phyloP scores from a whole-genome alignment of 106 monocot genomes.

The Apostasia shenzhenica region DNA sequence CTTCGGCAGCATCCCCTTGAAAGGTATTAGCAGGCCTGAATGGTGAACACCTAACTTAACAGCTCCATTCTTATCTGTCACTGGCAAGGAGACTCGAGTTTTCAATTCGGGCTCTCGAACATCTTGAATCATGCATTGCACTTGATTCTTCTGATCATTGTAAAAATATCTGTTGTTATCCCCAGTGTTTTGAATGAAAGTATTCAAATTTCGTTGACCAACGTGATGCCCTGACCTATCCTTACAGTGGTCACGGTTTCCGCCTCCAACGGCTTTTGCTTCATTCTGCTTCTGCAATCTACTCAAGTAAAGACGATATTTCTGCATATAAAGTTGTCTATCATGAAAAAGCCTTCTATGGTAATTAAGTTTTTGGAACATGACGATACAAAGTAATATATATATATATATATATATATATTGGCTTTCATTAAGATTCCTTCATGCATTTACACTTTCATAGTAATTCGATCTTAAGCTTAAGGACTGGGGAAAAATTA shows the following conservation, averaged over 20 bases:
- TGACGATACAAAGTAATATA: too few species aligned
- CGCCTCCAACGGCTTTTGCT: conserved; percentile 1
- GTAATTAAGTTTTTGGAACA: too few species aligned
- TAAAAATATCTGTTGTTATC: conserved; percentile 9
- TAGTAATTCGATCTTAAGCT: too few species aligned
- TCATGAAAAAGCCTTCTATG: too few species aligned
- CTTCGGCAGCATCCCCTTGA: conserved; percentile 18
- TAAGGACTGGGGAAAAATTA: conserved; percentile 1
- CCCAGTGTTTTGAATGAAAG: conserved; percentile 15
- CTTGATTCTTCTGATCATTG: conserved; percentile 19
- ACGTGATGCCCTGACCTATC: conserved; percentile 10
- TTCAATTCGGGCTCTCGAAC: conserved; percentile 19
- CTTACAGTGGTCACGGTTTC: conserved; percentile 8
- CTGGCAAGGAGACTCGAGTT: conserved; percentile 6
- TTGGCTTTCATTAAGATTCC: too few species aligned
- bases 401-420: too few species aligned
- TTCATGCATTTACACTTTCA: too few species aligned
- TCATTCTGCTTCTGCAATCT: conserved; percentile 23
- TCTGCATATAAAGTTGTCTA: conserved; percentile 7
- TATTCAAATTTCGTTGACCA: conserved; percentile 7
- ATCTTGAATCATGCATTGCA: conserved; percentile 21
- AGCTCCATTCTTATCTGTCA: conserved; percentile 13
- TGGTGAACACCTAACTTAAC: conserved; percentile 10
- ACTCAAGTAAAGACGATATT: conserved; percentile 22
- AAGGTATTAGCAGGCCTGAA: conserved; percentile 31